These are phyloP conservation scores for Sambucus nigra DNA, from an alignment of 129 eudicot genomes.

Conservation along the genomic window DNA sequence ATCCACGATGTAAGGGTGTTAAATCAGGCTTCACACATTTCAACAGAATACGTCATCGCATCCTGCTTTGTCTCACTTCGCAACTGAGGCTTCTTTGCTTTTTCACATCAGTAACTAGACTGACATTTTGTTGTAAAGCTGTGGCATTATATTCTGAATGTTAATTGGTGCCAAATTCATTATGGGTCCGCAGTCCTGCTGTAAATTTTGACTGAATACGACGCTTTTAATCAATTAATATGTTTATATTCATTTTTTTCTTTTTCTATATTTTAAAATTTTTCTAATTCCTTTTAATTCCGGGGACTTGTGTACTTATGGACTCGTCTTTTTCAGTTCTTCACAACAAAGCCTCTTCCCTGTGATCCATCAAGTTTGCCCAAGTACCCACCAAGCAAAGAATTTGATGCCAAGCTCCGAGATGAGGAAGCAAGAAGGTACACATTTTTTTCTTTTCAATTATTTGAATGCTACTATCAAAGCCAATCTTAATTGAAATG, in stretches of 20 bases:
- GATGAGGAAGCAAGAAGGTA: conserved; percentile 81
- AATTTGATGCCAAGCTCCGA: conserved; percentile 64
- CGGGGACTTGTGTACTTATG: not conserved
- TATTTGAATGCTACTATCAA: not conserved
- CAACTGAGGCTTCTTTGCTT: too few species aligned
- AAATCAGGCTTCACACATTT: too few species aligned
- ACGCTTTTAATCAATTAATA: too few species aligned
- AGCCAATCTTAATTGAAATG: not conserved
- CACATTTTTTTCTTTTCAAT: not conserved
- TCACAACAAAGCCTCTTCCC: conserved; percentile 72
- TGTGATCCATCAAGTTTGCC: conserved; percentile 83
- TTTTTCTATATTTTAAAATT: not conserved
- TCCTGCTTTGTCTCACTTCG: too few species aligned
- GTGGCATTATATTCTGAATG: not conserved
- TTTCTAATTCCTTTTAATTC: not conserved
- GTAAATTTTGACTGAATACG: too few species aligned
- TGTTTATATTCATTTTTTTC: not conserved
- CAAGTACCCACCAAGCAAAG: conserved; percentile 89
- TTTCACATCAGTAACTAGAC: too few species aligned
- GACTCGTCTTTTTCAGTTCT: conserved; percentile 39
- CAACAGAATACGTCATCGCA: too few species aligned
- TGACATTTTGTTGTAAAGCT: not conserved
- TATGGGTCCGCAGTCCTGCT: too few species aligned
- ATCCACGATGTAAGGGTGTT: too few species aligned
- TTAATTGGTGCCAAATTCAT: not conserved